These are phyloP conservation scores for Pichia membranifaciens DNA, from an alignment of 805 yeast genomes.

Conservation along the genomic window DNA sequence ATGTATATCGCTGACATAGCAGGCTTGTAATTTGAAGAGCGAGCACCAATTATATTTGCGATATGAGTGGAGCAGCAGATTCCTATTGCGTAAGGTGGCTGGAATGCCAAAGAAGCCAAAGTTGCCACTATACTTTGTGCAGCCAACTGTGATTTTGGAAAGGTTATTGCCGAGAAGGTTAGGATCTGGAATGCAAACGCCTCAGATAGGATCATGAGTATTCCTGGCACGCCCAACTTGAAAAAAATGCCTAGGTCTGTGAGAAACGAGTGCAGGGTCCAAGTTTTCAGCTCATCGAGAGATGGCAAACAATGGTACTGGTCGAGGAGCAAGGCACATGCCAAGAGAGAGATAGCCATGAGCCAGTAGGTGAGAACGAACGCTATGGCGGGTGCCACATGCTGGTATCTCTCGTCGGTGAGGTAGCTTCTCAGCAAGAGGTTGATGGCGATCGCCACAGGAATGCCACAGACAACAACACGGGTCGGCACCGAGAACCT, in stretches of 20 bases:
- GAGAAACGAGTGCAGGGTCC: constrained; percentile 24
- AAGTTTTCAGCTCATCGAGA: constrained; percentile 17
- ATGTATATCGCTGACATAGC: constrained; percentile 35
- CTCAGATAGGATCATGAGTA: constrained; percentile 51
- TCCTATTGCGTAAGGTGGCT: constrained; percentile 46
- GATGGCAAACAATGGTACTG: constrained; percentile 63
- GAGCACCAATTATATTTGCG: constrained; percentile 50
- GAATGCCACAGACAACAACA: constrained; percentile 60
- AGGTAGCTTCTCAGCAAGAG: constrained; percentile 59
- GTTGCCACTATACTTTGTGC: constrained; percentile 49
- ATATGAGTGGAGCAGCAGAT: constrained; percentile 48
- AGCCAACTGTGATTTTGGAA: constrained; percentile 44
- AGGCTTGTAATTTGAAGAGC: constrained; percentile 30
- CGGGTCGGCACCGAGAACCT: constrained; percentile 71
- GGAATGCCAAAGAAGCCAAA: constrained; percentile 43
- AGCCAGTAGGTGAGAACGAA: constrained; percentile 64
- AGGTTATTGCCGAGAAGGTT: constrained; percentile 44
- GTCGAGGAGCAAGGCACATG: constrained; percentile 51
- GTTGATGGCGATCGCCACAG: constrained; percentile 56
- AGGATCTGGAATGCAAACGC: constrained; percentile 50
- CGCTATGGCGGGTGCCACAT: constrained; percentile 51
- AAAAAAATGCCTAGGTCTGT: constrained; percentile 30
- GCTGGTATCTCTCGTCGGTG: constrained; percentile 23
- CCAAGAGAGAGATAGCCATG: constrained; percentile 50
- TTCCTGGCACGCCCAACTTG: constrained; percentile 45